These are phyloP conservation scores for Suillus hirtellus DNA, from an alignment of 768 basidiomycete genomes.

Conservation along the genomic window DNA sequence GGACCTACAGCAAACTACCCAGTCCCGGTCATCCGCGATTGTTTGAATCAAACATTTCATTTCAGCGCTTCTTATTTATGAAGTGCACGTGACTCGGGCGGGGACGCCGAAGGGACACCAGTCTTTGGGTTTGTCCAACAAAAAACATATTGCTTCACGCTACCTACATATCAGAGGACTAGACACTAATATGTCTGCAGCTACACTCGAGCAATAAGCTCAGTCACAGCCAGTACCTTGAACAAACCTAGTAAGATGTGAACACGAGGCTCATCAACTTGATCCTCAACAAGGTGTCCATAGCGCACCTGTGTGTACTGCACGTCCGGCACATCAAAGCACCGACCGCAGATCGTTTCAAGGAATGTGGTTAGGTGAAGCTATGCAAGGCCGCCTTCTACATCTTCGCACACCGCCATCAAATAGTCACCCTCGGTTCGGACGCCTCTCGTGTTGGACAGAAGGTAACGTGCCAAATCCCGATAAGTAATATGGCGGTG, in stretches of 20 bases:
- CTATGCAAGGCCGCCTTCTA: conserved; percentile 4
- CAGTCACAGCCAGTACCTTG: background rate
- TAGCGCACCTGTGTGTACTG: conserved; percentile 3
- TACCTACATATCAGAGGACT: conserved; percentile 4
- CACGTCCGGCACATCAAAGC: background rate
- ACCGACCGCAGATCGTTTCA: background rate
- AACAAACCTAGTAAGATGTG: background rate
- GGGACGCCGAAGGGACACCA: conserved; percentile 1
- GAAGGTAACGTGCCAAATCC: background rate
- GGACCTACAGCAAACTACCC: background rate
- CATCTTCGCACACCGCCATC: conserved; percentile 4
- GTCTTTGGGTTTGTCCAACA: background rate
- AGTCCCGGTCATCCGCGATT: conserved; percentile 6
- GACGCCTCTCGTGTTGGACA: background rate
- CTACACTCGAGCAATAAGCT: conserved; percentile 1
- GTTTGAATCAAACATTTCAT: conserved; percentile 6
- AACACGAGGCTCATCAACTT: background rate
- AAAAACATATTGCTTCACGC: conserved; percentile 6
- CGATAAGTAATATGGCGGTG: background rate
- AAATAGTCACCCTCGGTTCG: background rate
- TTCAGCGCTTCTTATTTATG: conserved; percentile 6
- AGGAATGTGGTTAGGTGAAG: background rate
- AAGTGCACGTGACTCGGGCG: conserved; percentile 4
- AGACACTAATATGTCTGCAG: conserved; percentile 4
- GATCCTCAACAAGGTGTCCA: background rate